These are phyloP conservation scores for Yamadazyma phyllophila DNA, from an alignment of 805 yeast species.

Conservation along the genomic window DNA sequence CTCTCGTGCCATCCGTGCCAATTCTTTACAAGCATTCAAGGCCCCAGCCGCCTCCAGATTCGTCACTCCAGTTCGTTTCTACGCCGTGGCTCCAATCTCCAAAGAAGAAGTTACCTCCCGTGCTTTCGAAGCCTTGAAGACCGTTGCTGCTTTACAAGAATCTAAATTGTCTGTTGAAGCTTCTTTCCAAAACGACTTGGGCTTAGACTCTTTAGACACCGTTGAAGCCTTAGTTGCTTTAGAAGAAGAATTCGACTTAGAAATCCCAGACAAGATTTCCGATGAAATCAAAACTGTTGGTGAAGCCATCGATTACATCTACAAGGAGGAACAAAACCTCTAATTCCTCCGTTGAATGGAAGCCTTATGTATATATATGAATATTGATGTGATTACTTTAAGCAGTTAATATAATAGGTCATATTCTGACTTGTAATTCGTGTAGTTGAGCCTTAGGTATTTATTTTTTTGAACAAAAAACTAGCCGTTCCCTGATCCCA, in stretches of 20 bases:
- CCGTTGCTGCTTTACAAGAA: conserved; percentile 48
- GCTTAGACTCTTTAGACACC: conserved; percentile 91
- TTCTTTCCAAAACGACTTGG: conserved; percentile 67
- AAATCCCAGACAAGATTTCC: conserved; percentile 86
- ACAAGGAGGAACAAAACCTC: conserved; percentile 51
- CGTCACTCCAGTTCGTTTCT: conserved; percentile 43
- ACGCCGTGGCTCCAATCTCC: conserved; percentile 64
- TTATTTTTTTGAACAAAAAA: no score
- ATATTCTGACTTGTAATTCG: not conserved
- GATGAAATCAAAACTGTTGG: conserved; percentile 92
- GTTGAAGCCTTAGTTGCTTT: conserved; percentile 95
- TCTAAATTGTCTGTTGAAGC: conserved; percentile 44
- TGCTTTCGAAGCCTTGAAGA: conserved; percentile 73
- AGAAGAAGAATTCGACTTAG: conserved; percentile 84
- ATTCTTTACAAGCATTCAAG: conserved; percentile 9
- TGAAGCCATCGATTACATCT: conserved; percentile 87
- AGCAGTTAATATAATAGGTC: conserved; percentile 1
- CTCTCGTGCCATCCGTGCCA: conserved; percentile 36
- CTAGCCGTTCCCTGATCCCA: no score
- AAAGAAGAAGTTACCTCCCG: conserved; percentile 80
- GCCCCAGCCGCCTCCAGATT: conserved; percentile 28
- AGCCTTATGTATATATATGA: conserved; percentile 7
- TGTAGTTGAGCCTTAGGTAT: not conserved
- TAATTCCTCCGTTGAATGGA: not conserved
- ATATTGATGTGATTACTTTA: conserved; percentile 4